These are phyloP conservation scores for Actinidia chinensis DNA, from an alignment of 179 eudicot genomes.

Conservation along the genomic window DNA sequence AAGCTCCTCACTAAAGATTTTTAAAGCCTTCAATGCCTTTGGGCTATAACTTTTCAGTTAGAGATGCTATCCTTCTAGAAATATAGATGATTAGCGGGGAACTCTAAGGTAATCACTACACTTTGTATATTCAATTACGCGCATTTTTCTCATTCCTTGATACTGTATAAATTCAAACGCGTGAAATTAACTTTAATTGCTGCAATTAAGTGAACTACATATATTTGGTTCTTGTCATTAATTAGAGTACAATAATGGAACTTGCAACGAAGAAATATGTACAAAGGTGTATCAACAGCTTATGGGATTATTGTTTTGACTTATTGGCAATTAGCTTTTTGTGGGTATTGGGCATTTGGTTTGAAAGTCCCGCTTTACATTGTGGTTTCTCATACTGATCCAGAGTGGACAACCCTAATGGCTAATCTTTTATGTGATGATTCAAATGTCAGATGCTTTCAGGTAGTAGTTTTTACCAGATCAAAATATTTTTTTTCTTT, in stretches of 20 bases:
- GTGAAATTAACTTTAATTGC: background rate
- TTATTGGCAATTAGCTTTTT: conserved; percentile 47
- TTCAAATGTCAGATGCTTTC: conserved; percentile 49
- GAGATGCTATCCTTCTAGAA: conserved; percentile 56
- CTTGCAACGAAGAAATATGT: conserved; percentile 49
- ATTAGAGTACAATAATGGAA: conserved; percentile 38
- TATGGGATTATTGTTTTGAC: conserved; percentile 36
- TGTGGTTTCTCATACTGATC: conserved; percentile 40
- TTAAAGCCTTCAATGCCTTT: conserved; percentile 45
- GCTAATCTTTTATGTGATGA: conserved; percentile 44
- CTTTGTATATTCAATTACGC: background rate
- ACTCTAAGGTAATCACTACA: background rate
- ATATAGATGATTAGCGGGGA: conserved; percentile 31
- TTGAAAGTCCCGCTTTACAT: conserved; percentile 38
- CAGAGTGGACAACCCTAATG: conserved; percentile 41
- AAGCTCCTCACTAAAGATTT: conserved; percentile 31
- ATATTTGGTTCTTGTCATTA: background rate
- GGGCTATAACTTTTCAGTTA: conserved; percentile 52
- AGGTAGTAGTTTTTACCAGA: conserved; percentile 24
- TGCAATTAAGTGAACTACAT: background rate
- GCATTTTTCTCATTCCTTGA: background rate
- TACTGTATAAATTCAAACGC: background rate
- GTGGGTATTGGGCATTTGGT: conserved; percentile 51
- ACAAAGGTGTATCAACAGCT: conserved; percentile 48
- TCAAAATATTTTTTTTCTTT: too few relatives aligned